These are phyloP conservation scores for Gossypium lobatum DNA, from an alignment of 441 rosid genomes.

Conservation along the genomic window DNA sequence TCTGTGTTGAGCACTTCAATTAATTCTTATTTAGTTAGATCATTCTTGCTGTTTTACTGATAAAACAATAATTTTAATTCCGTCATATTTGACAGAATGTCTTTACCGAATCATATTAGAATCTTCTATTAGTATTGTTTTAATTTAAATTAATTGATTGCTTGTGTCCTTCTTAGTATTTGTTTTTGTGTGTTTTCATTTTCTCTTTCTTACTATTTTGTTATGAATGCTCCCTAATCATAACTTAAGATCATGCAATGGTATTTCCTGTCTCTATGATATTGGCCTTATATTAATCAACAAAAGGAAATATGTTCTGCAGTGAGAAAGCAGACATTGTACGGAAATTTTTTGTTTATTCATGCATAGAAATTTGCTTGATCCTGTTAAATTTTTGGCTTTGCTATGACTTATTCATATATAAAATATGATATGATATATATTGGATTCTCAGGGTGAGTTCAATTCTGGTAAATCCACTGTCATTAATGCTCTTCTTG, in stretches of 20 bases:
- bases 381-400: constrained; percentile 5
- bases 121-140: not conserved
- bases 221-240: not conserved
- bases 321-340: not conserved
- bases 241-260: not conserved
- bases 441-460: constrained; percentile 65
- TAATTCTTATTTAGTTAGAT: not conserved
- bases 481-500: constrained; percentile 94
- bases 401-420: constrained; percentile 11
- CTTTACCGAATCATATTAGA: not conserved
- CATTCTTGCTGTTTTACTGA: not conserved
- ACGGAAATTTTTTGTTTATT: constrained; percentile 2
- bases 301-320: not conserved
- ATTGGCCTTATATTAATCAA: not conserved
- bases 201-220: not conserved
- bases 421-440: constrained; percentile 11
- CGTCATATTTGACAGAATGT: not conserved
- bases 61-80: not conserved
- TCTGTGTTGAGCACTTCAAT: not conserved
- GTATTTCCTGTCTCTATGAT: not conserved
- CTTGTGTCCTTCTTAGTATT: not conserved
- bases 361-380: constrained; percentile 3
- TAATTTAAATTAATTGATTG: not conserved
- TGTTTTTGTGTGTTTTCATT: not conserved
- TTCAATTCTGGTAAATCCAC: constrained; percentile 94